Evolutionary conservation across 345 rosid species (phyloP), one percentile per base, ranked within the genome.

Genomic region (Aethionema arabicum): DNA sequence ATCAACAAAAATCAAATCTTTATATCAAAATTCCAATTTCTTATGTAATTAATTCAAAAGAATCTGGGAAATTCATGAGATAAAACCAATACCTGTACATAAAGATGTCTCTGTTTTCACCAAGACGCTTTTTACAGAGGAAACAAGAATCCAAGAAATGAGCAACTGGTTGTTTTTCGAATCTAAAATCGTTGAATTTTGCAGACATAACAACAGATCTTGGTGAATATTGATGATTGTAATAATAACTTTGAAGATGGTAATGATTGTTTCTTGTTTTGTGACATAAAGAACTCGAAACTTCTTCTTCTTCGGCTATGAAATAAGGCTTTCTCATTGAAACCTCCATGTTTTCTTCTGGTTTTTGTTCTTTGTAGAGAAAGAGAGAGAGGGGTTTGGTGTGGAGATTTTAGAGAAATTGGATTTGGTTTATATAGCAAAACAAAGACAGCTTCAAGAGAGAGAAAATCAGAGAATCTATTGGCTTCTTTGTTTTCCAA

Each of bases 61-160:
- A 35, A 35, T 8, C 38, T 35, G 38, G 38, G 6, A 35, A 35
- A 35, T 55, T n/a, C n/a, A n/a, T 11, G 7, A 42, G 27, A 42
- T 13, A 35, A 35, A n/a, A n/a, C n/a, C n/a, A n/a, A n/a, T 49
- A 87, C 96, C 91, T 88, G 77, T 88, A 88, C 96, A 85, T 88
- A 76, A 81, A 88, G 83, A 88, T 88, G 78, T 88, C 96, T 60
- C 62, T 72, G 81, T 83, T 83, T 58, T 67, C 62, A 41, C 87
- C 83, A 16, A 88, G 79, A 11, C 76, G 84, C 38, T 83, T 88
- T 76, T 80, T 83, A 73, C 96, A 88, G 37, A 63, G 81, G 60
- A 61, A 80, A 69, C 96, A 88, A 36, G 87, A 59, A 45, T 82
- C 90, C 78, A 88, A 45, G 83, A 88, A 88, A 72, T 83, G 78